A percentile compares a stretch with the other conserved stretches of the same genome.
These are phyloP conservation scores for Lathyrus tuberosus DNA, from an alignment of 306 rosid species.

Conservation along the genomic window DNA sequence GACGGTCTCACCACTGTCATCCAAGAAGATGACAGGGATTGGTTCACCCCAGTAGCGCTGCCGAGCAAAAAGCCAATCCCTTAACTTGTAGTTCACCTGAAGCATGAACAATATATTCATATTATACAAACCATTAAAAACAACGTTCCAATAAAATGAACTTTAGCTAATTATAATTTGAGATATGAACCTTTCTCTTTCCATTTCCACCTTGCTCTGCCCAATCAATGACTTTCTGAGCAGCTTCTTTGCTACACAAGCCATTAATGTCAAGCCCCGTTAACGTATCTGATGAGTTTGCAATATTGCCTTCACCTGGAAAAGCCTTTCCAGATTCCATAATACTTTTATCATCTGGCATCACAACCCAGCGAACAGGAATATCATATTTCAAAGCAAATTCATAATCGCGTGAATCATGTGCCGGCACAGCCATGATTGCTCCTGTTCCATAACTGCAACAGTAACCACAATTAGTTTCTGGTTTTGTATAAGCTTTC, in stretches of 20 bases:
- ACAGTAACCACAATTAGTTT: constrained; percentile 37
- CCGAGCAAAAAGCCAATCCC: constrained; percentile 99
- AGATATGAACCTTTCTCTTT: constrained; percentile 70
- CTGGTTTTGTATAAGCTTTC: constrained; percentile 6
- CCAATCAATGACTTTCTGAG: constrained; percentile 79
- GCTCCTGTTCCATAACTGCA: constrained; percentile 98
- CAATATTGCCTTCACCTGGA: constrained; percentile 70
- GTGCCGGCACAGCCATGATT: constrained; percentile 97
- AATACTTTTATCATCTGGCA: constrained; percentile 57
- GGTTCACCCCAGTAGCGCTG: constrained; percentile 99
- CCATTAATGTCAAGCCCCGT: constrained; percentile 79
- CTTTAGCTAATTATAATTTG: constrained; percentile 31
- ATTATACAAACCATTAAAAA: constrained; percentile 29
- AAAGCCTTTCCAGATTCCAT: constrained; percentile 62
- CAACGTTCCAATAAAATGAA: constrained; percentile 14
- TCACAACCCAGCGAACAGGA: constrained; percentile 72
- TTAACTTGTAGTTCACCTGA: constrained; percentile 91
- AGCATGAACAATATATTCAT: constrained; percentile 37
- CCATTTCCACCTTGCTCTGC: constrained; percentile 86
- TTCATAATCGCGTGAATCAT: constrained; percentile 88
- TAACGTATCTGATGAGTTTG: constrained; percentile 65
- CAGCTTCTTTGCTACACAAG: constrained; percentile 76
- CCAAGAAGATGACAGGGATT: constrained; percentile 87
- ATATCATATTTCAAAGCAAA: constrained; percentile 78
- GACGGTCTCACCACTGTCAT: constrained; percentile 68